A percentile compares a stretch with the other conserved stretches of the same genome.
These are phyloP conservation scores for Aspergillus neotritici DNA, from an alignment of 2,329 filamentous ascomycete species.

Conservation along the genomic window DNA sequence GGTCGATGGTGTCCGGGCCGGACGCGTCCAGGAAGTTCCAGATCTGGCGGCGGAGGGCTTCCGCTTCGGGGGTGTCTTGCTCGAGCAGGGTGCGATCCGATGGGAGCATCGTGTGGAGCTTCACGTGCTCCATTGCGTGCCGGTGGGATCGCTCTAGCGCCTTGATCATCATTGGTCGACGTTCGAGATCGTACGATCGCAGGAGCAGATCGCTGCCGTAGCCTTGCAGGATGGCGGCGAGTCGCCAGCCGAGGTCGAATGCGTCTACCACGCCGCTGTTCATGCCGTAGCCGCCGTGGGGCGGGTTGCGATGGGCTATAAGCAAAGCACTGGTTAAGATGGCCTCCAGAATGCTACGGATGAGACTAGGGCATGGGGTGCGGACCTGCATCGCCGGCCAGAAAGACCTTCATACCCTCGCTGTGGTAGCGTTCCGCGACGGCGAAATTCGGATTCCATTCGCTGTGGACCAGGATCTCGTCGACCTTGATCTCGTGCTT, in stretches of 20 bases:
- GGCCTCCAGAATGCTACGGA: background rate
- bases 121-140: background rate
- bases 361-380: background rate
- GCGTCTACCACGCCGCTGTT: conserved; percentile 35
- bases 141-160: conserved; percentile 20
- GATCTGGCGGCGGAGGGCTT: background rate
- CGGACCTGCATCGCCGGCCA: conserved; percentile 25
- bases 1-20: conserved; percentile 12
- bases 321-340: background rate
- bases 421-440: conserved; percentile 23
- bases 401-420: conserved; percentile 18
- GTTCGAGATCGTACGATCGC: conserved; percentile 24
- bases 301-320: conserved; percentile 31
- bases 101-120: too few relatives aligned
- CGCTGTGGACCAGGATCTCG: conserved; percentile 27
- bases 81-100: background rate
- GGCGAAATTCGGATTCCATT: conserved; percentile 26
- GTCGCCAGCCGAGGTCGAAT: conserved; percentile 33
- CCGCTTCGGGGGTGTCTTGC: background rate
- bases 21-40: background rate
- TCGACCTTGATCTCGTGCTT: conserved; percentile 27
- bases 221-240: conserved; percentile 23
- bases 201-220: conserved; percentile 22
- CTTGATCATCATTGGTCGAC: conserved; percentile 22
- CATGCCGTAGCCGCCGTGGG: conserved; percentile 36